These are phyloP conservation scores for Aspergillus wentii DNA, from an alignment of 495 filamentous ascomycete species.

Conservation along the genomic window DNA sequence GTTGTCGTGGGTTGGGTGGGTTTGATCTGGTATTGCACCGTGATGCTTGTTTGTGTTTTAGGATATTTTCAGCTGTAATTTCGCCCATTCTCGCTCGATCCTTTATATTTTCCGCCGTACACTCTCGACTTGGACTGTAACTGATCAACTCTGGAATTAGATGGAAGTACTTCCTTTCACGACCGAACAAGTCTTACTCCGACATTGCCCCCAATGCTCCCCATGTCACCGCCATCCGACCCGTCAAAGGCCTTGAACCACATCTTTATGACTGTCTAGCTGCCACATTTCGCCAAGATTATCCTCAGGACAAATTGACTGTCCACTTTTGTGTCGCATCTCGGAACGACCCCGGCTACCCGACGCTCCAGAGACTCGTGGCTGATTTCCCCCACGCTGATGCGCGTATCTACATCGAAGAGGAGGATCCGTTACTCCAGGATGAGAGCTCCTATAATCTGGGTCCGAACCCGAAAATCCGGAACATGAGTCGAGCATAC, in stretches of 20 bases:
- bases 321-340: conserved; percentile 80
- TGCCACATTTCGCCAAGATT: conserved; percentile 81
- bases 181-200: conserved; percentile 29
- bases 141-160: conserved; percentile 24
- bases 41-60: conserved; percentile 51
- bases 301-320: conserved; percentile 71
- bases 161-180: conserved; percentile 39
- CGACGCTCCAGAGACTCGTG: conserved; percentile 65
- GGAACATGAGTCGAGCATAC: conserved; percentile 93
- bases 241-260: conserved; percentile 88
- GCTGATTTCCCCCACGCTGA: conserved; percentile 69
- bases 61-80: conserved; percentile 62
- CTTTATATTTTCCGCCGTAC: background rate
- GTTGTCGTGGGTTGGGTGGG: conserved; percentile 42
- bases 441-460: conserved; percentile 50
- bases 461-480: conserved; percentile 96
- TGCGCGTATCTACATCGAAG: conserved; percentile 73
- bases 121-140: conserved; percentile 2
- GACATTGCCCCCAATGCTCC: conserved; percentile 42
- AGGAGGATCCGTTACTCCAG: conserved; percentile 74
- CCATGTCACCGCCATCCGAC: conserved; percentile 89
- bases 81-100: background rate
- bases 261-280: conserved; percentile 88
- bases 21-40: conserved; percentile 55
- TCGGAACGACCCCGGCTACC: conserved; percentile 71